These are phyloP conservation scores for Fomitopsis pulvina DNA, from an alignment of 768 basidiomycete genomes.

Conservation along the genomic window DNA sequence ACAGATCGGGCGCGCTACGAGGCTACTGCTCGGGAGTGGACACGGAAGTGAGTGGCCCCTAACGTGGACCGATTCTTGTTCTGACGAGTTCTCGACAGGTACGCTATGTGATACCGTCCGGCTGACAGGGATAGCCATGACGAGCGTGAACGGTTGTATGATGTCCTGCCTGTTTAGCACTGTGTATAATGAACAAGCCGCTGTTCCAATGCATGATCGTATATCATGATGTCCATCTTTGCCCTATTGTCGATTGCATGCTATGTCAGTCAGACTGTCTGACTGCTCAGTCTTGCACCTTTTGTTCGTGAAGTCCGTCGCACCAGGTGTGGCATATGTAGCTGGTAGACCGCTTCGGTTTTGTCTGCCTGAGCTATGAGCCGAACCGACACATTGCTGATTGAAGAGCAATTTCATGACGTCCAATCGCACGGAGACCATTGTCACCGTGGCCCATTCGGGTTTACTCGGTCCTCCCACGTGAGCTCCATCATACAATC, in stretches of 20 bases:
- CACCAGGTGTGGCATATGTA: too few relatives aligned
- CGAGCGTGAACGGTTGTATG: conserved; percentile 5
- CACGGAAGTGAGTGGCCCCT: conserved; percentile 76
- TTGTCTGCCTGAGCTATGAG: too few relatives aligned
- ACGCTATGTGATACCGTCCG: conserved; percentile 1
- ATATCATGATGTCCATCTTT: background rate
- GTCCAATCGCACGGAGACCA: background rate
- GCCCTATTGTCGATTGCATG: background rate
- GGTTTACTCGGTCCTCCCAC: conserved; percentile 2
- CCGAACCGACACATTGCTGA: too few relatives aligned
- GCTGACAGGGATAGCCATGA: background rate
- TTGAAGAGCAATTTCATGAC: background rate
- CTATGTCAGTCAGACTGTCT: background rate
- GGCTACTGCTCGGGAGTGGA: conserved; percentile 98
- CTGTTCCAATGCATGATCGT: background rate
- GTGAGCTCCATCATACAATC: background rate
- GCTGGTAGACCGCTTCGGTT: too few relatives aligned
- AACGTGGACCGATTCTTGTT: too few relatives aligned
- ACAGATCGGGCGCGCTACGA: conserved; percentile 96
- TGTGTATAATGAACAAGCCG: conserved; percentile 3
- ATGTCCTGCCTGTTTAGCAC: background rate
- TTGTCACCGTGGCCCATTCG: background rate
- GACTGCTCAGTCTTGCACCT: too few relatives aligned
- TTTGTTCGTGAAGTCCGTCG: too few relatives aligned
- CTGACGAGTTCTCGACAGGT: background rate